A percentile compares a stretch with the other conserved stretches of the same genome.
phyloP scores from a whole-genome alignment of 2,329 filamentous ascomycete genomes.

The Pestalotiopsis sp. region DNA sequence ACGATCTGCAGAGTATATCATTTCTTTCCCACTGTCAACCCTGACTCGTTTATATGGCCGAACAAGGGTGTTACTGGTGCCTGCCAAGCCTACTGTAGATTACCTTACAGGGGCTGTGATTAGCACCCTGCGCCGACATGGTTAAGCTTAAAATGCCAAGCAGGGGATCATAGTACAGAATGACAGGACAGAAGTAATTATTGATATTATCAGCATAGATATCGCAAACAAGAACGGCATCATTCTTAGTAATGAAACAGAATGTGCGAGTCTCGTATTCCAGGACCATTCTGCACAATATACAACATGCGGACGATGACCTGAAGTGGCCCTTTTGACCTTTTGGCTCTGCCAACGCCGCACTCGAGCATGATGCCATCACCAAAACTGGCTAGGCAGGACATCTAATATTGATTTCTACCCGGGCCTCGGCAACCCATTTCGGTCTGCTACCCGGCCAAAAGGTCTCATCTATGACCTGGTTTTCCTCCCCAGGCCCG shows the following conservation, averaged over 20 bases:
- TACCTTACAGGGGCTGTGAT: background rate
- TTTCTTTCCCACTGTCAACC: background rate
- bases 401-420: background rate
- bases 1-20: background rate
- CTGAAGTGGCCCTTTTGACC: no score
- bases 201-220: background rate
- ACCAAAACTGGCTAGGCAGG: background rate
- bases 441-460: slow-evolving; percentile 2
- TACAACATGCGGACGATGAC: no score
- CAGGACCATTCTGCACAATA: no score
- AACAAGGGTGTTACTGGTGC: background rate
- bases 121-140: background rate
- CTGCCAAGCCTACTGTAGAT: background rate
- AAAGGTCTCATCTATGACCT: background rate
- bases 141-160: slow-evolving; percentile 1
- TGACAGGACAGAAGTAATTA: background rate
- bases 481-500: background rate
- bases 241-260: no score
- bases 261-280: no score
- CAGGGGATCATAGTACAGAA: background rate
- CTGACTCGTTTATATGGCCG: background rate
- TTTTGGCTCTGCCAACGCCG: background rate
- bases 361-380: slow-evolving; percentile 9
- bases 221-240: no score
- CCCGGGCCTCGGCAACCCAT: background rate